phyloP scores from a whole-genome alignment of 1,139 yeast species.

The Zhuliangozyma blackwelliae region DNA sequence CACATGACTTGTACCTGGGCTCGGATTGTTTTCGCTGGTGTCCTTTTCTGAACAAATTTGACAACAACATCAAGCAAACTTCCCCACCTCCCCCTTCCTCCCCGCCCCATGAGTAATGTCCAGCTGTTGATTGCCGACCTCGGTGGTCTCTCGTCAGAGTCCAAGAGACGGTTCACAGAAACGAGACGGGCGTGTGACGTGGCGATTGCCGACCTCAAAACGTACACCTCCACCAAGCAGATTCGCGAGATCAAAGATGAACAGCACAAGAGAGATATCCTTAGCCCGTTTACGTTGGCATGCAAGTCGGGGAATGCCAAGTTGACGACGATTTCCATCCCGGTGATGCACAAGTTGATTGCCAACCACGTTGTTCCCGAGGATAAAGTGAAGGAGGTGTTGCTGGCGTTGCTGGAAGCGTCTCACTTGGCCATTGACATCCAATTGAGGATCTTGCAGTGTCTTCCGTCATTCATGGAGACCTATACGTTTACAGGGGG shows the following conservation, averaged over 20 bases:
- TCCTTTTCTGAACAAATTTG: not conserved
- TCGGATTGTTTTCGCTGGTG: too few relatives aligned
- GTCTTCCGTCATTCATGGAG: slow-evolving; percentile 71
- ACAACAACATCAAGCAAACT: not conserved
- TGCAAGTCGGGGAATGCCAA: slow-evolving; percentile 74
- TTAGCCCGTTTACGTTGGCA: slow-evolving; percentile 68
- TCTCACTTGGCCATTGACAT: slow-evolving; percentile 75
- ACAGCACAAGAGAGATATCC: slow-evolving; percentile 46
- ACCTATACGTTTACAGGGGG: slow-evolving; percentile 61
- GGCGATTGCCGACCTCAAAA: slow-evolving; percentile 48
- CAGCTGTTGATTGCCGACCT: slow-evolving; percentile 55
- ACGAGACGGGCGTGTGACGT: slow-evolving; percentile 63
- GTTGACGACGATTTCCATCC: slow-evolving; percentile 66
- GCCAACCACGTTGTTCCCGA: slow-evolving; percentile 46
- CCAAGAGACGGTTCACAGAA: slow-evolving; percentile 66
- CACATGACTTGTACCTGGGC: too few relatives aligned
- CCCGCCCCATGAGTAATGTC: slow-evolving; percentile 38
- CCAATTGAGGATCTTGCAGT: slow-evolving; percentile 82
- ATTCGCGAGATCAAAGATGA: slow-evolving; percentile 21
- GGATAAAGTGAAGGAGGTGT: slow-evolving; percentile 46
- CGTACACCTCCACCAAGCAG: slow-evolving; percentile 14
- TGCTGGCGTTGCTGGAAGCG: slow-evolving; percentile 69
- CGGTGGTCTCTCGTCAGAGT: slow-evolving; percentile 56
- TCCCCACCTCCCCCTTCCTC: too few relatives aligned
- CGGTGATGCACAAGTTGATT: slow-evolving; percentile 60